Conservation (phyloP, 2,329 filamentous ascomycete species). For the Trichoderma koningiopsis region DNA sequence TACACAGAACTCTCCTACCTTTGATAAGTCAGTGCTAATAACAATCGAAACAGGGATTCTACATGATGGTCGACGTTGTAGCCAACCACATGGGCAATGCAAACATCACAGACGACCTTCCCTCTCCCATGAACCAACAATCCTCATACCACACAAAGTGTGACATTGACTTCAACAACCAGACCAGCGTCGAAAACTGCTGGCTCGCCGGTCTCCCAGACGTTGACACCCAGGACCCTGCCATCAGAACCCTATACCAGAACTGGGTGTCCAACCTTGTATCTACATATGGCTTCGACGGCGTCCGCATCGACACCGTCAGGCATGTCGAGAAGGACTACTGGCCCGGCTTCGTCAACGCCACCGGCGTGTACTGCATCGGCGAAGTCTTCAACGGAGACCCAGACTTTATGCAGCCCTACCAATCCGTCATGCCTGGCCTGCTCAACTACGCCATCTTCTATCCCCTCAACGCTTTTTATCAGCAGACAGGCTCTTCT, state of each 20-base stretch:
- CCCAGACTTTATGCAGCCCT: slow-evolving; percentile 53
- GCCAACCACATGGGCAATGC: slow-evolving; percentile 59
- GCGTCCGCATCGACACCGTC: slow-evolving; percentile 62
- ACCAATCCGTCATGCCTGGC: slow-evolving; percentile 57
- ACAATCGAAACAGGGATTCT: slow-evolving; percentile 39
- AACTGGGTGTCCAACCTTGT: slow-evolving; percentile 63
- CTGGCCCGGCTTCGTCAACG: slow-evolving; percentile 55
- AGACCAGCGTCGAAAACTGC: slow-evolving; percentile 53
- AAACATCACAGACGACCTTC: slow-evolving; percentile 50
- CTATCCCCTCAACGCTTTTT: slow-evolving; percentile 46
- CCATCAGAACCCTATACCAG: slow-evolving; percentile 54
- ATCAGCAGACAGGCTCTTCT: slow-evolving; percentile 43
- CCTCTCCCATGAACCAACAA: slow-evolving; percentile 51
- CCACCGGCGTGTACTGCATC: slow-evolving; percentile 60
- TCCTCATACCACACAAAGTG: slow-evolving; percentile 65
- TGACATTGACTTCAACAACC: slow-evolving; percentile 56
- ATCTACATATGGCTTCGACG: slow-evolving; percentile 62
- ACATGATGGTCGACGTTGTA: slow-evolving; percentile 64
- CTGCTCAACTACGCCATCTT: slow-evolving; percentile 62
- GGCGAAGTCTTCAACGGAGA: slow-evolving; percentile 63
- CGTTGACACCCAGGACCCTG: slow-evolving; percentile 55
- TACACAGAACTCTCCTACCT: not conserved
- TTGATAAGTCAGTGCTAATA: not conserved
- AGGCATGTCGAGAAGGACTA: slow-evolving; percentile 64
- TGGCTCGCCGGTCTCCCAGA: slow-evolving; percentile 63